Evolutionary conservation across 176 grass and related monocot species (phyloP).

Genomic region (Oryza brachyantha): DNA sequence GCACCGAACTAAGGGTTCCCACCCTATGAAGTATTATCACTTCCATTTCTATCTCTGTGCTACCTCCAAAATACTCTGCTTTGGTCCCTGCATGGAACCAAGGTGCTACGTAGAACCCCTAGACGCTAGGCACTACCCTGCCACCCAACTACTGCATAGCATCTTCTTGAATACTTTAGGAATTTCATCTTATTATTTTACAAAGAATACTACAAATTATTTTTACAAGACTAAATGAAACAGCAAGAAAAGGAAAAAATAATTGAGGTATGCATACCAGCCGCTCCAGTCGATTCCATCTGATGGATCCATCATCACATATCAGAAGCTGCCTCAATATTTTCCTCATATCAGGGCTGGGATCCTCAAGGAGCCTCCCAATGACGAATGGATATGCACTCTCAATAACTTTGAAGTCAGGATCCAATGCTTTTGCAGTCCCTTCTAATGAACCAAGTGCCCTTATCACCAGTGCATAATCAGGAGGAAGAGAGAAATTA

Average conservation of each 20-base stretch:
- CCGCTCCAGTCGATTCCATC: slow-evolving; percentile 89
- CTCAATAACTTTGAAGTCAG: slow-evolving; percentile 89
- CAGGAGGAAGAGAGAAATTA: slow-evolving; percentile 90
- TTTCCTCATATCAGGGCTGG: slow-evolving; percentile 91
- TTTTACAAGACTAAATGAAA: not conserved
- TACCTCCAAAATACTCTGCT: no score
- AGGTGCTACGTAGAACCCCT: no score
- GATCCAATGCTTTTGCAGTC: slow-evolving; percentile 94
- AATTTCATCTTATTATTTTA: not conserved
- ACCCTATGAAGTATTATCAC: no score
- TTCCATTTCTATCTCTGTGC: no score
- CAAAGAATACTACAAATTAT: not conserved
- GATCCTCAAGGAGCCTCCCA: slow-evolving; percentile 85
- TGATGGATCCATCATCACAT: slow-evolving; percentile 80
- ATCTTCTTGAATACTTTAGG: not conserved
- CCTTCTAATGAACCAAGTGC: slow-evolving; percentile 95
- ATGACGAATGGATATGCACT: slow-evolving; percentile 95
- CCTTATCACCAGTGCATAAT: slow-evolving; percentile 95
- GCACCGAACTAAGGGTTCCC: no score
- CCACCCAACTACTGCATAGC: no score
- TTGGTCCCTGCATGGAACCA: no score
- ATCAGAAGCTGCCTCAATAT: slow-evolving; percentile 84
- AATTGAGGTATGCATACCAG: slow-evolving; percentile 45
- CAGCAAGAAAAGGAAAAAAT: not conserved
- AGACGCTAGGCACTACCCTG: no score